Percentiles rank a stretch among this genome's conserved stretches.
These are phyloP conservation scores for Rhodotorula mucilaginosa DNA, from an alignment of 1,284 basidiomycete species.

Conservation along the genomic window DNA sequence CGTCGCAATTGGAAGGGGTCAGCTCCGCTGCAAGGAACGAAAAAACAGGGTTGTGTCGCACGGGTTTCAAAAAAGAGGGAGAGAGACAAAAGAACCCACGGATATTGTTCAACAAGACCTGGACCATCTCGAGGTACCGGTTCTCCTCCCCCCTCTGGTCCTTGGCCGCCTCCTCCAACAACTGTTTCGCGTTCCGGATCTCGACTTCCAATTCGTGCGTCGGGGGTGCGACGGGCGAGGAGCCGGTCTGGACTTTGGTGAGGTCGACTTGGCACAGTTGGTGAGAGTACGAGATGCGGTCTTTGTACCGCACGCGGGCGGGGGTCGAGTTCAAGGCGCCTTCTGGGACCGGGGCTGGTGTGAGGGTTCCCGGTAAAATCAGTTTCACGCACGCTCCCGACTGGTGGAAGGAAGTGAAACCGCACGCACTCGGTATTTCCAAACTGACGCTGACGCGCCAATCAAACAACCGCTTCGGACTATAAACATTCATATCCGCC, in stretches of 20 bases:
- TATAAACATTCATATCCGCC: slow-evolving; percentile 81
- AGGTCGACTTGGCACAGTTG: slow-evolving; percentile 90
- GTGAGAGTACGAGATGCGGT: slow-evolving; percentile 87
- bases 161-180: slow-evolving; percentile 54
- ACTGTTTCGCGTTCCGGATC: slow-evolving; percentile 52
- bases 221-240: slow-evolving; percentile 3
- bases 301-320: slow-evolving; percentile 64
- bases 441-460: slow-evolving; percentile 88
- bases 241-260: slow-evolving; percentile 70
- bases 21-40: too few species aligned
- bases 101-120: slow-evolving; percentile 55
- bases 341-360: slow-evolving; percentile 42
- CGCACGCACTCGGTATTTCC: slow-evolving; percentile 59
- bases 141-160: slow-evolving; percentile 49
- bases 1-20: too few species aligned
- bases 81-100: too few species aligned
- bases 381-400: too few species aligned
- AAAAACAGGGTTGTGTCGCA: too few species aligned
- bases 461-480: slow-evolving; percentile 77
- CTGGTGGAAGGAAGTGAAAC: not conserved
- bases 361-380: not conserved
- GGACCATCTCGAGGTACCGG: slow-evolving; percentile 53
- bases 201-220: slow-evolving; percentile 61
- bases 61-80: too few species aligned
- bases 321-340: slow-evolving; percentile 40